A percentile compares a stretch with the other conserved stretches of the same genome.
These are phyloP conservation scores for Curvularia lunata DNA, from an alignment of 2,329 filamentous ascomycete species.

Conservation along the genomic window DNA sequence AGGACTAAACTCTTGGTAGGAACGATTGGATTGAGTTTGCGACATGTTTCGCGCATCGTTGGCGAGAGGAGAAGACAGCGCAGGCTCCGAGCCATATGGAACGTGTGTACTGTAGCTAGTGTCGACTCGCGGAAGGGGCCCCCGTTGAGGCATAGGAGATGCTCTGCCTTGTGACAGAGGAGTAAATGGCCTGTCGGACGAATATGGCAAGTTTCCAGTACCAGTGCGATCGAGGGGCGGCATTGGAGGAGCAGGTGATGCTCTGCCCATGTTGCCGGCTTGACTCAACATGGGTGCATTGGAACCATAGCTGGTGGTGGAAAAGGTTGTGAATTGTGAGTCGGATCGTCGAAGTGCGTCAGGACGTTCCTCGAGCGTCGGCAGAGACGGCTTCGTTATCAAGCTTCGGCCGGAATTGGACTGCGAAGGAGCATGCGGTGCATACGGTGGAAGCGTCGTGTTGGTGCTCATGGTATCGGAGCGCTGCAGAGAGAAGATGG, in stretches of 20 bases:
- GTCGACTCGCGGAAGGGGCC: constrained; percentile 40
- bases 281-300: constrained; percentile 67
- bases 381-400: constrained; percentile 50
- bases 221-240: constrained; percentile 36
- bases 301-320: constrained; percentile 65
- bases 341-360: constrained; percentile 45
- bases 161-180: constrained; percentile 40
- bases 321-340: constrained; percentile 63
- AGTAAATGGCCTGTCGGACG: constrained; percentile 37
- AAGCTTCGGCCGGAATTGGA: constrained; percentile 42
- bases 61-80: constrained; percentile 30
- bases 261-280: constrained; percentile 65
- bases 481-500: constrained; percentile 42
- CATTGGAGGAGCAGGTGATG: constrained; percentile 41
- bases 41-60: constrained; percentile 26
- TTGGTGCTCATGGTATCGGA: constrained; percentile 42
- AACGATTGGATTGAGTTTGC: constrained; percentile 20
- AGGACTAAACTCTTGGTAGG: constrained; percentile 41
- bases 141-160: constrained; percentile 35
- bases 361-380: constrained; percentile 52
- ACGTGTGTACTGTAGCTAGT: constrained; percentile 33
- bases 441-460: constrained; percentile 51
- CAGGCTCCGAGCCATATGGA: constrained; percentile 33
- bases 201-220: constrained; percentile 29
- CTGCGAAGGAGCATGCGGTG: constrained; percentile 50